Conservation (phyloP, 352 stramenopile species). For the Elongisporangium senticosum region DNA sequence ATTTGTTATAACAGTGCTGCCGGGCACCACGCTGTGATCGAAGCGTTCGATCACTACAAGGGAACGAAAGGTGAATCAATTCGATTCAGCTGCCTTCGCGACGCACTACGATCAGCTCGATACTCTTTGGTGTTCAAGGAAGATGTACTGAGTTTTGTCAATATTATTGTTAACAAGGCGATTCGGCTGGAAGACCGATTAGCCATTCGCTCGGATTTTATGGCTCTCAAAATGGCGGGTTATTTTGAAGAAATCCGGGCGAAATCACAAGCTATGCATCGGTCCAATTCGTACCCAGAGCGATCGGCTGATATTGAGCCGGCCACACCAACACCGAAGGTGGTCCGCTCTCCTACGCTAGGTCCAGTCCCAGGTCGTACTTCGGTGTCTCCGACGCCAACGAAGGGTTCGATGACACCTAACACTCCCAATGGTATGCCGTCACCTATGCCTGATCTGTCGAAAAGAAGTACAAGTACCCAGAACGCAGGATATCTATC, state of each 20-base stretch:
- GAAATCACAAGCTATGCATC: conserved; percentile 75
- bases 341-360: conserved; percentile 16
- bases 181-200: conserved; percentile 77
- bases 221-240: conserved; percentile 76
- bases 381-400: background rate
- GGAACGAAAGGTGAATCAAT: conserved; percentile 76
- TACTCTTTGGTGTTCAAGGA: conserved; percentile 87
- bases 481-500: background rate
- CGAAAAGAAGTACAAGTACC: background rate
- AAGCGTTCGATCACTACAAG: conserved; percentile 82
- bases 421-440: background rate
- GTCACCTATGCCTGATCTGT: background rate
- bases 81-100: conserved; percentile 75
- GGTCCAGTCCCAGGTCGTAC: conserved; percentile 8
- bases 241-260: conserved; percentile 86
- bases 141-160: conserved; percentile 85
- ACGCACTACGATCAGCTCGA: conserved; percentile 74
- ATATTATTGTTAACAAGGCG: conserved; percentile 88
- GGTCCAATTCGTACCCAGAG: conserved; percentile 25
- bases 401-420: background rate
- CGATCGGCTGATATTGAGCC: conserved; percentile 7
- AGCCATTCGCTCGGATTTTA: conserved; percentile 80
- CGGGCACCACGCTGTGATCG: conserved; percentile 69
- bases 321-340: conserved; percentile 9
- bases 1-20: conserved; percentile 86